Percentiles rank a stretch among this genome's conserved stretches.
These are phyloP conservation scores for Suillus cothurnatus DNA, from an alignment of 768 basidiomycete genomes.

Conservation along the genomic window DNA sequence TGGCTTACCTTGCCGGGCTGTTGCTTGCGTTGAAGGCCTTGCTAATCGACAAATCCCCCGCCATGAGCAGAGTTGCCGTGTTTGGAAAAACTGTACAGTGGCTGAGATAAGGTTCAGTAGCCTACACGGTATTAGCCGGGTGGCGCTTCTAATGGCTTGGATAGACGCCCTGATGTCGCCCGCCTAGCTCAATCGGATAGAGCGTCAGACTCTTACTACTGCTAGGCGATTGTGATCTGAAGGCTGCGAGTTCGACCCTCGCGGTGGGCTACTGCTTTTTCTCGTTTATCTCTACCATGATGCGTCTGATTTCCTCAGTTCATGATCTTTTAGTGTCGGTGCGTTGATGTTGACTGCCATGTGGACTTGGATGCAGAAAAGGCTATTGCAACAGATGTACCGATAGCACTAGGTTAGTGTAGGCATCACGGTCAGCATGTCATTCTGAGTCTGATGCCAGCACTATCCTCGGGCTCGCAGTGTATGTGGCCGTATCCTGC, in stretches of 20 bases:
- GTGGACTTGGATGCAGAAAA: not conserved
- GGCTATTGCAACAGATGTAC: not conserved
- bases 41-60: not conserved
- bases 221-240: conserved; percentile 51
- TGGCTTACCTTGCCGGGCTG: conserved; percentile 26
- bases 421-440: not conserved
- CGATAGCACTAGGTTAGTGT: not conserved
- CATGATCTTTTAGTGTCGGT: too few species aligned
- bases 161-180: conserved; percentile 23
- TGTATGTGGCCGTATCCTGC: not conserved
- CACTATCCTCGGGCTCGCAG: not conserved
- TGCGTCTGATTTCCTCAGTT: too few species aligned
- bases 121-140: not conserved
- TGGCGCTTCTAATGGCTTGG: not conserved
- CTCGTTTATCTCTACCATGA: not conserved
- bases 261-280: conserved; percentile 66
- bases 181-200: conserved; percentile 57
- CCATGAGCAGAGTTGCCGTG: conserved; percentile 7
- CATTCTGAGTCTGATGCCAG: not conserved
- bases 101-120: conserved; percentile 14
- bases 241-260: conserved; percentile 87
- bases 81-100: conserved; percentile 17
- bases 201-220: conserved; percentile 51
- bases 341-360: too few species aligned
- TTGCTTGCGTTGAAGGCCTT: conserved; percentile 12